Evolutionary conservation across 331 rosid species (phyloP).

Genomic region (Rosa hybrid): DNA sequence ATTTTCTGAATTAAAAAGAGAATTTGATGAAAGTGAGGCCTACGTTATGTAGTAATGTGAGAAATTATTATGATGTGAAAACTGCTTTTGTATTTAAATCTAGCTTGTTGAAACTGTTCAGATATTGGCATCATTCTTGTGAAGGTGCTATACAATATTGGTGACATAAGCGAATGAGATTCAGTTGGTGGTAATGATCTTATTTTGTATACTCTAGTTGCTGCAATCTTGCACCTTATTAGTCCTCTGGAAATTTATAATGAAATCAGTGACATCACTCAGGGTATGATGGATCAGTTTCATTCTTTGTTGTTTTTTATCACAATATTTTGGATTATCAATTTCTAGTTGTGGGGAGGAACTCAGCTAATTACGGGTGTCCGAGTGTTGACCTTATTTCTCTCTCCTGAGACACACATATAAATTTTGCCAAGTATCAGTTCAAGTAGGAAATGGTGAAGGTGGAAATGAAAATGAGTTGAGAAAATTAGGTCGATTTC

Average conservation of each 20-base stretch:
- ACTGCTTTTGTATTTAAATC: background rate
- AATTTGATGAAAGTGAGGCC: constrained; percentile 32
- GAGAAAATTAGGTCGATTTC: background rate
- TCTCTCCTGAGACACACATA: background rate
- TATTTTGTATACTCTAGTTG: constrained; percentile 33
- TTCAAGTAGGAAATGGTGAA: background rate
- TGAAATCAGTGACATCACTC: constrained; percentile 1
- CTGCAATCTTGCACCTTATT: constrained; percentile 5
- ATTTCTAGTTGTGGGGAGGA: background rate
- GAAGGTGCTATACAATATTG: constrained; percentile 25
- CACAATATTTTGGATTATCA: background rate
- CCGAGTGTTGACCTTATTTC: background rate
- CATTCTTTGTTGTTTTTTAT: background rate
- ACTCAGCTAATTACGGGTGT: background rate
- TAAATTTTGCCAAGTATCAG: too few species aligned
- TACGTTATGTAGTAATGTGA: constrained; percentile 36
- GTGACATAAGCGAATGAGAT: constrained; percentile 39
- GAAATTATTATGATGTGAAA: constrained; percentile 26
- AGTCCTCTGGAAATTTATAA: background rate
- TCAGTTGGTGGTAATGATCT: constrained; percentile 44
- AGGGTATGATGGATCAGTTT: constrained; percentile 7
- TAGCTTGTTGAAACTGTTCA: background rate
- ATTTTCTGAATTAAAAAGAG: constrained; percentile 26
- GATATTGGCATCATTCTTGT: constrained; percentile 11
- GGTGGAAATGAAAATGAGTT: background rate